These are phyloP conservation scores for Russula griseocarnosa DNA, from an alignment of 768 basidiomycete species.

Conservation along the genomic window DNA sequence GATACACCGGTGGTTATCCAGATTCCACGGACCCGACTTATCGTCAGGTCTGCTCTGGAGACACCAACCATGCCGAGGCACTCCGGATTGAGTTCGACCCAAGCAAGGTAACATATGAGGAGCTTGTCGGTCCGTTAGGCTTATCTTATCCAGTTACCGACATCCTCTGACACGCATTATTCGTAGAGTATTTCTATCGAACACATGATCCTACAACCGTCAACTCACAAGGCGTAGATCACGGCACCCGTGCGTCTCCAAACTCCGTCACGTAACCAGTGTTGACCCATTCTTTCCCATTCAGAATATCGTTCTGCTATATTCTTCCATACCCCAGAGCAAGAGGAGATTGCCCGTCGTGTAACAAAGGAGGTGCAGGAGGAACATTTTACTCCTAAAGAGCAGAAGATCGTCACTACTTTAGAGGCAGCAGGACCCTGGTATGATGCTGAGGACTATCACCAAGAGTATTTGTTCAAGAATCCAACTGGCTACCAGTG, in stretches of 20 bases:
- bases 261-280: neutral
- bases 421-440: slow-evolving; percentile 67
- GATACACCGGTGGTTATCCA: slow-evolving; percentile 71
- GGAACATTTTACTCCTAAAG: slow-evolving; percentile 71
- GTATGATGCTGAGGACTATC: slow-evolving; percentile 82
- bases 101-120: slow-evolving; percentile 66
- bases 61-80: slow-evolving; percentile 87
- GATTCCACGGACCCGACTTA: slow-evolving; percentile 60
- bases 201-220: slow-evolving; percentile 89
- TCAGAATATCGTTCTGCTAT: slow-evolving; percentile 92
- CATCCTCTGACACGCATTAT: neutral
- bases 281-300: slow-evolving; percentile 3
- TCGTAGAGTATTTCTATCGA: slow-evolving; percentile 85
- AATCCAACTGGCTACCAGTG: slow-evolving; percentile 91
- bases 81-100: slow-evolving; percentile 85
- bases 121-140: slow-evolving; percentile 70
- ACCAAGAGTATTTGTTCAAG: slow-evolving; percentile 78
- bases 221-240: slow-evolving; percentile 74
- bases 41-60: slow-evolving; percentile 68
- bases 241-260: slow-evolving; percentile 63
- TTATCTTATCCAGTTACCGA: neutral
- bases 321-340: slow-evolving; percentile 73
- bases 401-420: slow-evolving; percentile 71
- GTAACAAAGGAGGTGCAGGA: slow-evolving; percentile 81
- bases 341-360: slow-evolving; percentile 63